Evolutionary conservation across 2,329 filamentous ascomycete species (phyloP).

Genomic region (Hymenoscyphus infarciens): DNA sequence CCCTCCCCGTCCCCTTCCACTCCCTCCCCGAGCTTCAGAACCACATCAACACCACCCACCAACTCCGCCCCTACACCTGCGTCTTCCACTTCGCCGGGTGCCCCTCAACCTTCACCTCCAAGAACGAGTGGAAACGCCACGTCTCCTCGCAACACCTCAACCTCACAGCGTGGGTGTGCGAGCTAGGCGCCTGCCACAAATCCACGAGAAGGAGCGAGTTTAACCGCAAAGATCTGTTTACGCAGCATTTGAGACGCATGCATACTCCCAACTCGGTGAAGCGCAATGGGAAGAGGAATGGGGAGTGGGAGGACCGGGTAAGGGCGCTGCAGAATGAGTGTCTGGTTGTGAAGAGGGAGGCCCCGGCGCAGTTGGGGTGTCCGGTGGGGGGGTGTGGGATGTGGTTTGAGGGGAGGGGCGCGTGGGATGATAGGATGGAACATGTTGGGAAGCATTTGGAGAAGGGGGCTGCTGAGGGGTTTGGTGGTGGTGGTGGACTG

Average conservation of each 20-base stretch:
- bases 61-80: slow-evolving; percentile 63
- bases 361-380: slow-evolving; percentile 60
- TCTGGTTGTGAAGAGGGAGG: slow-evolving; percentile 53
- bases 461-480: slow-evolving; percentile 43
- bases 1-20: slow-evolving; percentile 41
- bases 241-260: slow-evolving; percentile 84
- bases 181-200: slow-evolving; percentile 33
- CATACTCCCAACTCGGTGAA: slow-evolving; percentile 54
- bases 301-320: slow-evolving; percentile 51
- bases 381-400: slow-evolving; percentile 56
- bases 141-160: slow-evolving; percentile 76
- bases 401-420: slow-evolving; percentile 57
- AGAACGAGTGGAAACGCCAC: slow-evolving; percentile 97
- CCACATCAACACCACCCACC: slow-evolving; percentile 47
- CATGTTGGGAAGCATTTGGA: slow-evolving; percentile 78
- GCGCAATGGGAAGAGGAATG: slow-evolving; percentile 35
- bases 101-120: slow-evolving; percentile 65
- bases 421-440: slow-evolving; percentile 83
- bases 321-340: slow-evolving; percentile 56
- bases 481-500: not conserved
- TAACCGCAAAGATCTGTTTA: slow-evolving; percentile 90
- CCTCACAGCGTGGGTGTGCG: slow-evolving; percentile 71
- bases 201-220: slow-evolving; percentile 46
- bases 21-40: slow-evolving; percentile 44
- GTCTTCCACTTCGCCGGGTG: slow-evolving; percentile 79